phyloP scores from a whole-genome alignment of 164 flowering plant species.

The Kingdonia uniflora region DNA sequence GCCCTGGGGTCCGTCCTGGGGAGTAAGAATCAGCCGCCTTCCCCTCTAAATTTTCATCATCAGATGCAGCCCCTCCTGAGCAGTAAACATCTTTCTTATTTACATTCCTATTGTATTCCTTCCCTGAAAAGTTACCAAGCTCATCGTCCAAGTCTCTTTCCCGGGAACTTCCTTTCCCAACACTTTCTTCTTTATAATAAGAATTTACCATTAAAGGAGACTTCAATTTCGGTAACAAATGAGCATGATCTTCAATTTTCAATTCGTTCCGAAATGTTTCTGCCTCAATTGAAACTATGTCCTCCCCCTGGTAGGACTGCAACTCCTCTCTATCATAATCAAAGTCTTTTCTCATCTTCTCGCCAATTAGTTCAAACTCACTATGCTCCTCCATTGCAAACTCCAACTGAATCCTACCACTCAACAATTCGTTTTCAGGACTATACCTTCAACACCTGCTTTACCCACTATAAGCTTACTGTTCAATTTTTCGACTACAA shows the following conservation, averaged over 20 bases:
- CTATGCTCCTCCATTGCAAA: conserved; percentile 5
- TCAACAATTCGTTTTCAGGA: conserved; percentile 6
- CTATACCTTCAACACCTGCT: conserved; percentile 9
- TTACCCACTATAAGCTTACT: conserved; percentile 13
- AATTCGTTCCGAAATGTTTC: conserved; percentile 5
- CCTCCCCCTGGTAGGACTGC: conserved; percentile 4
- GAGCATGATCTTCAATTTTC: conserved; percentile 6
- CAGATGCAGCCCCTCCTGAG: neutral
- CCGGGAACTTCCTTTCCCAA: neutral
- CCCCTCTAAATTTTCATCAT: conserved; percentile 10
- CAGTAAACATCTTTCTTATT: conserved; percentile 4
- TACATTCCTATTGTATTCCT: neutral
- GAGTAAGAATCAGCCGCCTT: conserved; percentile 3
- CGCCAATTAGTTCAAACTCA: conserved; percentile 9
- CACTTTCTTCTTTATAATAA: neutral
- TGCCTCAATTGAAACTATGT: conserved; percentile 2
- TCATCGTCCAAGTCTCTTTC: conserved; percentile 3
- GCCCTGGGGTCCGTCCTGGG: too few relatives aligned
- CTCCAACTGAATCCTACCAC: conserved; percentile 8
- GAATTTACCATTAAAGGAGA: conserved; percentile 3
- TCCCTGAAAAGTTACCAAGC: conserved; percentile 3
- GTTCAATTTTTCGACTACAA: conserved; percentile 13
- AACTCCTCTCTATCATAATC: conserved; percentile 7
- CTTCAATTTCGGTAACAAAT: neutral
- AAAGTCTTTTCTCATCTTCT: neutral